Evolutionary conservation across 805 yeast species (phyloP), one percentile per base, ranked within the genome.

Genomic region (Barnettozyma salicaria): DNA sequence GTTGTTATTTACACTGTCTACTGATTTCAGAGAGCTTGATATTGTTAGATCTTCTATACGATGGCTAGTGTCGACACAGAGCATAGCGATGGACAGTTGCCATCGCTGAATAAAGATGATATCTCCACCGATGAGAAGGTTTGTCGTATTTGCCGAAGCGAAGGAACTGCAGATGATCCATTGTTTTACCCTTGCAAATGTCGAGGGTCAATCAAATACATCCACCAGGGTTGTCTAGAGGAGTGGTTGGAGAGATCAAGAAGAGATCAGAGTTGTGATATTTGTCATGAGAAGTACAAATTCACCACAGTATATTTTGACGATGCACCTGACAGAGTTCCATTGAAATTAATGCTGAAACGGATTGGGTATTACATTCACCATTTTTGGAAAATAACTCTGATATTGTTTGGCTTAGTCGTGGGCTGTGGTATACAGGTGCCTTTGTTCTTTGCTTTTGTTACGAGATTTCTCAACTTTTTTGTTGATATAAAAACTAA

Each of bases 131-230:
- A 43, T 24, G 80, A 71, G 41, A 70, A 67, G 22, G 71, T 80
- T 4, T 92, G 98, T 60, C 81, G 98, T 42, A 89, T 92, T 31
- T 92, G 98, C 56, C 81, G 96, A 36, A 90, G 95, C 26, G 97
- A 87, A 50, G 89, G 75, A n/a, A 76, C 92, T 0, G 63, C 61
- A 0, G 76, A 72, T 1, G 86, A 84, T 45, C 96, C 96, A 4
- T 65, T 92, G 31, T 80, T 74, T 45, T 89, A 84, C 58, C 98
- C 98, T 4, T 92, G 99, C 61, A 80, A 76, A 52, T 92, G 98
- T 61, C 70, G 87, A 36, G 99, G 99, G 2, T 82, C 95, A 11
- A 94, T 92, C 57, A 82, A 81, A 56, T 89, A 79, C 52, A 85
- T 92, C 37, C 99, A 92, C 58, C 95, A 90, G 58, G 94, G 82